Base-by-base conservation (phyloP, 2,329 filamentous ascomycete genomes). In the Thermothelomyces thermophilus region DNA sequence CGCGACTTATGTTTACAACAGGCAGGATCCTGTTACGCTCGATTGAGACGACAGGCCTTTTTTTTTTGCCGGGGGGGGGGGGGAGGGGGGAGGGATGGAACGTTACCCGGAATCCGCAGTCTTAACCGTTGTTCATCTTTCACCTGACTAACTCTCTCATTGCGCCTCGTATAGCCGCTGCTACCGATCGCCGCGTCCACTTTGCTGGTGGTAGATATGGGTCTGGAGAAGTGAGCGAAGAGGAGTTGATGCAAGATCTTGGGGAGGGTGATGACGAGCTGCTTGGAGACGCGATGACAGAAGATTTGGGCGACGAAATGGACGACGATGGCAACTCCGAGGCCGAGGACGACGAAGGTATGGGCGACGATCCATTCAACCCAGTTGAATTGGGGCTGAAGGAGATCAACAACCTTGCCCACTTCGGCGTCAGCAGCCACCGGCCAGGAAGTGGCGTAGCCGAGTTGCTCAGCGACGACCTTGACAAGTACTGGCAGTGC, bases 331-430 rank as follows among this genome's bases (percentile, higher is more conserved):
- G 22, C 11, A 22, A 41, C 13, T 57, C 61, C 9, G 58, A 60
- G 5, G 41, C 41, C 30, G 56, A 56, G 16, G 48, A 49, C 19
- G 55, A 59, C 8, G 58, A 58, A 5, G 54, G 56, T 5, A 19
- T 53, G 2, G 55, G 53, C 2, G 52, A 36, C n/a, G 50, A 56
- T 4, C 50, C 42, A 6, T 77, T 83, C 46, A 73, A 82, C 49
- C 71, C 80, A 13, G 68, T 73, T 16, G 74, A 74, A 16, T 63
- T 75, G 10, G 74, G 83, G 37, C 72, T 91, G 54, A 90, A 90
- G 65, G 88, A 93, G 64, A 91, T 93, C 64, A 88, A 85, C 60
- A 90, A 89, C 55, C 75, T 93, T 17, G 87, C 86, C 28, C 86
- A 83, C 56, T 91, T 89, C 74, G 90, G 86, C 10, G 87, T 91